These are phyloP conservation scores for Lachnellula hyalina DNA, from an alignment of 2,329 filamentous ascomycete species.

Conservation along the genomic window DNA sequence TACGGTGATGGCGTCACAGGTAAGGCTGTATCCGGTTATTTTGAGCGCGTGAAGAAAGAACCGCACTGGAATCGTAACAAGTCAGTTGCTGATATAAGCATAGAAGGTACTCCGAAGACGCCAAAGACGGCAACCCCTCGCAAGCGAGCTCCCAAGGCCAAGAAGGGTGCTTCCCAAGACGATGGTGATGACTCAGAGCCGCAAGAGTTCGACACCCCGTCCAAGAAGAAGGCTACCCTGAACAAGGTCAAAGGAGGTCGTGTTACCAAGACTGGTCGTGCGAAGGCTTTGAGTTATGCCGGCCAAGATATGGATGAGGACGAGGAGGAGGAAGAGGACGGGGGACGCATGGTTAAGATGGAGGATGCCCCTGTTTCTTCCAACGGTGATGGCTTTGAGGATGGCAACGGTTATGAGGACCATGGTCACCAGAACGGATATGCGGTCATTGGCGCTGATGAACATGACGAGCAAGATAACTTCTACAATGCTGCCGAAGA, in stretches of 20 bases:
- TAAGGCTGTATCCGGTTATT: constrained; percentile 27
- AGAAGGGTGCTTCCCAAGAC: constrained; percentile 1
- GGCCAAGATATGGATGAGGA: constrained; percentile 7
- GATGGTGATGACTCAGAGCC: constrained; percentile 7
- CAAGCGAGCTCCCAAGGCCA: constrained; percentile 1
- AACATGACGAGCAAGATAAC: constrained; percentile 6
- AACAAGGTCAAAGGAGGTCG: constrained; percentile 22
- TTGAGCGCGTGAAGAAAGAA: constrained; percentile 25
- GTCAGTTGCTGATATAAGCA: constrained; percentile 4
- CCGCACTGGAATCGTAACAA: constrained; percentile 18
- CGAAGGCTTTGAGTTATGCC: neutral
- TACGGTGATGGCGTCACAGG: constrained; percentile 24
- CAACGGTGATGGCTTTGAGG: neutral
- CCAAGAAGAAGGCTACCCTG: constrained; percentile 17
- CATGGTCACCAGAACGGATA: constrained; percentile 4
- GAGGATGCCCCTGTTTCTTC: neutral
- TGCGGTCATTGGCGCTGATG: neutral
- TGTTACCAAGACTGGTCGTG: constrained; percentile 12
- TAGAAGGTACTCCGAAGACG: constrained; percentile 3
- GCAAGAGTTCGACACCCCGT: constrained; percentile 6
- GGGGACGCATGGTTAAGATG: neutral
- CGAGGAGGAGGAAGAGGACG: constrained; percentile 6
- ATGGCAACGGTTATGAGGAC: constrained; percentile 3
- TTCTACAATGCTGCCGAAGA: neutral
- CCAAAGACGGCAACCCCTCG: neutral